Conservation (phyloP, 2,329 filamentous ascomycete species). For the Cryoendolithus antarcticus region DNA sequence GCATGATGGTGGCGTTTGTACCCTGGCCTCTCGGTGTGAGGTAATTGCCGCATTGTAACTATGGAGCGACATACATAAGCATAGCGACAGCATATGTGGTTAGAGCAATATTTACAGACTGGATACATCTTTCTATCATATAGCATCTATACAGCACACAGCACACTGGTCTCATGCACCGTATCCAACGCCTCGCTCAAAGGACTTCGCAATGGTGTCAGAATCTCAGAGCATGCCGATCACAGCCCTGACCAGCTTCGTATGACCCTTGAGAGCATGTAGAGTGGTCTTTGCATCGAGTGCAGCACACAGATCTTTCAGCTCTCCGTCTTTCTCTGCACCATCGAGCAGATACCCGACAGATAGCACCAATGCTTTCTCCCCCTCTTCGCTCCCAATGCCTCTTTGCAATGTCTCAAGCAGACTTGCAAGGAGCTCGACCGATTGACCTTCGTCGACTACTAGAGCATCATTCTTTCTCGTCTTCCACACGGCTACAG, state of each 20-base stretch:
- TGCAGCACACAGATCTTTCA: constrained; percentile 66
- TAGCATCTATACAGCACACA: too few species aligned
- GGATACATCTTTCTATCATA: too few species aligned
- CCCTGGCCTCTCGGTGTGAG: too few species aligned
- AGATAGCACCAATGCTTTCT: constrained; percentile 64
- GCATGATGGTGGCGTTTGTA: too few species aligned
- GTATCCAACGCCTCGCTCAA: too few species aligned
- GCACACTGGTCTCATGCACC: too few species aligned
- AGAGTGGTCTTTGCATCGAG: constrained; percentile 63
- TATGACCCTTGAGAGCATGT: constrained; percentile 25
- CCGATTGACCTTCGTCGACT: constrained; percentile 58
- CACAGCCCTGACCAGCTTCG: constrained; percentile 21
- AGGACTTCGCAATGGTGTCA: too few species aligned
- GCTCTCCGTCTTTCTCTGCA: constrained; percentile 55
- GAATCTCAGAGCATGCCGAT: constrained; percentile 12
- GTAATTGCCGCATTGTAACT: too few species aligned
- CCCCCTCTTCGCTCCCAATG: constrained; percentile 41
- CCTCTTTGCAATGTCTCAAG: constrained; percentile 57
- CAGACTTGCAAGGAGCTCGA: constrained; percentile 70
- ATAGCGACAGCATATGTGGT: too few species aligned
- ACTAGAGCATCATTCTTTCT: constrained; percentile 47
- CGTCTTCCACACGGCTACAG: constrained; percentile 54
- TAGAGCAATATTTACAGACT: too few species aligned
- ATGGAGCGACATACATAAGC: too few species aligned
- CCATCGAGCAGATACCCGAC: constrained; percentile 66